Base-by-base conservation (phyloP, 495 filamentous ascomycete genomes). In the Ascodesmis nigricans region DNA sequence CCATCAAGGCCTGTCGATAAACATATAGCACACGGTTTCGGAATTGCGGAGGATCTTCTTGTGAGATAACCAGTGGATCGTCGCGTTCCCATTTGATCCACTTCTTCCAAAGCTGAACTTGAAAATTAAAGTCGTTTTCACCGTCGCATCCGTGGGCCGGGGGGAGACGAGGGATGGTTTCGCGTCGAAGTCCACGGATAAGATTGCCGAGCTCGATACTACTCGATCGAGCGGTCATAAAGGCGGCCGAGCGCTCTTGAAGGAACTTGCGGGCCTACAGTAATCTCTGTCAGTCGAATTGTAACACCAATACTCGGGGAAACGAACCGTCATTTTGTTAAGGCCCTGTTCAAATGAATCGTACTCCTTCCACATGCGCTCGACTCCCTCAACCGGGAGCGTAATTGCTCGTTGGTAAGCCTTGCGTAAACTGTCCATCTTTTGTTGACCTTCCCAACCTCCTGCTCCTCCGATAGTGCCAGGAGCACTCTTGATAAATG, bases 51-150 rank as follows among this genome's bases (percentile, higher is more conserved):
- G 59, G 52, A 43, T 93, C 81, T 11, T 93, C 80, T 18, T 69
- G 71, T 50, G 66, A 76, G 9, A 95, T 52, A 35, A 90, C 75
- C 19, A 97, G 58, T 0, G 78, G 80, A 53, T 97, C 87, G 5
- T 72, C 71, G 45, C 87, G 90, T 58, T 97, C 87, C 81, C 81
- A 95, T 8, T 66, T 56, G 36, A 95, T 75, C 87, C 87, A 97
- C 31, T 64, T 68, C 49, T 81, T 79, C 87, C 87, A 97, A 7
- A 87, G 62, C 21, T 76, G 67, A n/a, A 90, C 72, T 49, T 95
- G 87, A 35, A 75, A 65, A 37, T 69, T 57, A 50, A 78, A 97
- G 45, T 91, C 81, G 24, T 72, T 61, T 29, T 91, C 73, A 4
- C 90, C 87, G 17, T 83, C 78, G 46, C 78, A 91, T 3, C 83